phyloP scores from a whole-genome alignment of 2,329 filamentous ascomycete genomes.

The Remersonia thermophila region DNA sequence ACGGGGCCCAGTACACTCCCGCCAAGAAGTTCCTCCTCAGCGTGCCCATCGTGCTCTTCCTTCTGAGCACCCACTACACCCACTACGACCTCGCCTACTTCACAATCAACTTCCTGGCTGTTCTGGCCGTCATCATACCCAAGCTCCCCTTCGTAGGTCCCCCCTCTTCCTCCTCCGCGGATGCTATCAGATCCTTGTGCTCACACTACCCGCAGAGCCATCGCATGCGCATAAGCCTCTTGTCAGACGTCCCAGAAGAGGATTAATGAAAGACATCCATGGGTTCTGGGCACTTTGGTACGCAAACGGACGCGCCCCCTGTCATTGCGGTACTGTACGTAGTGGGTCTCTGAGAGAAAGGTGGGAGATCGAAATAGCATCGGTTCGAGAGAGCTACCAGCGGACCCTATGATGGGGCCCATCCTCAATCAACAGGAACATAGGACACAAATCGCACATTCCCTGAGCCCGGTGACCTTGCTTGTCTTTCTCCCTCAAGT shows the following conservation, averaged over 20 bases:
- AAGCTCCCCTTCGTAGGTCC: slow-evolving; percentile 83
- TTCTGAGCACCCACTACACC: slow-evolving; percentile 96
- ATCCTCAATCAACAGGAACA: neutral
- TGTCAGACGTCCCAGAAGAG: slow-evolving; percentile 57
- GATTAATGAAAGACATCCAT: slow-evolving; percentile 15
- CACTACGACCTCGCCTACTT: slow-evolving; percentile 97
- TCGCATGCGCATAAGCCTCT: slow-evolving; percentile 63
- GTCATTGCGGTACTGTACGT: no score
- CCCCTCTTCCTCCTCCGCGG: neutral
- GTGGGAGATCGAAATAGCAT: no score
- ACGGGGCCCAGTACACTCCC: slow-evolving; percentile 95
- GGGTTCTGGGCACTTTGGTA: slow-evolving; percentile 4
- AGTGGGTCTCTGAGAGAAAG: no score
- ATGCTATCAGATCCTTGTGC: slow-evolving; percentile 16
- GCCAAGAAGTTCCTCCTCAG: slow-evolving; percentile 96
- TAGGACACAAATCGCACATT: no score
- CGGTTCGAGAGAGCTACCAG: no score
- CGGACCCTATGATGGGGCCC: no score
- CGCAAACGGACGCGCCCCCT: neutral
- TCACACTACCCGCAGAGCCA: slow-evolving; percentile 46
- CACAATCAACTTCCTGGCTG: slow-evolving; percentile 89
- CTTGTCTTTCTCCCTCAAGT: no score
- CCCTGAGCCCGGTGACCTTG: no score
- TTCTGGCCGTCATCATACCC: slow-evolving; percentile 85
- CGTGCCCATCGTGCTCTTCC: slow-evolving; percentile 86